Evolutionary conservation across 768 basidiomycete genomes (phyloP), one percentile per base, ranked within the genome.

Genomic region (Amanita rimosa): DNA sequence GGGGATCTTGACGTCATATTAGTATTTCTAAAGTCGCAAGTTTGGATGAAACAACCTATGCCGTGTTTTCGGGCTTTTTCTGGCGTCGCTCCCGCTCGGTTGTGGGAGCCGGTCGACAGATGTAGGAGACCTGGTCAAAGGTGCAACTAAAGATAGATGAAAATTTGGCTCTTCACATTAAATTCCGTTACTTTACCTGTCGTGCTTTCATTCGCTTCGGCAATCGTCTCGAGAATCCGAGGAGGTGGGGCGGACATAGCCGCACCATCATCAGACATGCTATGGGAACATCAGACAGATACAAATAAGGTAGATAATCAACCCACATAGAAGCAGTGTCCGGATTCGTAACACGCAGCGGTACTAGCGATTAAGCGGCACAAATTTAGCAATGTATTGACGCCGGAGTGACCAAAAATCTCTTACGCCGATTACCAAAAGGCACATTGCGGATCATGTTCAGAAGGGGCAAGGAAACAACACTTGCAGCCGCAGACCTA

Each of bases 401-500:
- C 44, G 33, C 50, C 44, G 55, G 29, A 11, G 26, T 37, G 37
- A 35, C 35, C 45, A 8, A 46, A 27, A 8, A 48, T 38, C 44
- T 1, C 68, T 36, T 51, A 73, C 73, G 54, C 59, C 72, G 68
- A 61, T 76, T 69, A 48, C 70, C 66, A 17, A 65, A 58, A 21
- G 74, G 74, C 13, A 76, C 74, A 48, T 66, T 66, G 33, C 72
- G 64, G 33, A 76, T 63, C 61, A 70, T 66, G 51, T 66, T 68
- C 49, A 76, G 61, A 48, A 70, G 62, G 19, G 74, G 74, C n/a
- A 76, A 61, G 11, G 72, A 74, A 55, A 70, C 69, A 29, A 76
- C 74, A 48, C 74, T 75, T 40, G 66, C 65, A 26, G 66, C 64
- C 42, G 71, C 68, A 46, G 69, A 68, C 21, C 72, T 72, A 52